Base-by-base conservation (phyloP, 345 rosid genomes). In the Abelmoschus esculentus region DNA sequence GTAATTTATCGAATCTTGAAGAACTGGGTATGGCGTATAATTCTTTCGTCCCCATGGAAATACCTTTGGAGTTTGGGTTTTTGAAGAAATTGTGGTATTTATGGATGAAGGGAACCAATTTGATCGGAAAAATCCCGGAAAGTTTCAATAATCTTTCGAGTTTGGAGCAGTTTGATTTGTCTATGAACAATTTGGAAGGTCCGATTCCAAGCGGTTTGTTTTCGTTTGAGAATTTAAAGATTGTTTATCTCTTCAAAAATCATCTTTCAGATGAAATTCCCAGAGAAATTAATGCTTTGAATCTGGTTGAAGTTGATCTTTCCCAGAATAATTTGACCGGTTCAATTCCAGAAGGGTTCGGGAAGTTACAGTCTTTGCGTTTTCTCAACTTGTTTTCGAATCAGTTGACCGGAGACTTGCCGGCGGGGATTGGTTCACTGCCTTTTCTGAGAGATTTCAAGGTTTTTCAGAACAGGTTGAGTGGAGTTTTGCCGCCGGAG, bases 51-150 rank as follows among this genome's bases (percentile, higher is more conserved):
- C 91, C 93, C 58, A 80, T 83, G 22, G 36, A 59, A 32, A 87
- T 93, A 61, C 98, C 97, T 7, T 49, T 1, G 15, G 87, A 88
- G 71, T 89, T 91, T 61, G 84, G 84, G 15, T 76, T 72, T 13
- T 59, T 95, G 55, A 86, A 70, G 83, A 95, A 86, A 66, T 66
- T 95, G 59, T 72, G 1, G 70, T 66, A 0, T 12, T 11, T 95
- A 71, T 83, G 89, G 92, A 80, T 91, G 50, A 9, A 0, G 36
- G 47, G 14, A 6, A 69, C 81, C 49, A 95, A 93, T 72, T 29
- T 93, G 71, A 82, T 88, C 63, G 92, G 93, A 17, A 71, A 81
- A 57, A 87, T 93, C 19, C 91, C 99, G 5, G 76, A 81, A 58
- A 71, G 75, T 53, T 66, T 87, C 54, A 69, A 4, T 36, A 82